Evolutionary conservation across 2,329 filamentous ascomycete species (phyloP).

Genomic region (Hypomyces rosellus): DNA sequence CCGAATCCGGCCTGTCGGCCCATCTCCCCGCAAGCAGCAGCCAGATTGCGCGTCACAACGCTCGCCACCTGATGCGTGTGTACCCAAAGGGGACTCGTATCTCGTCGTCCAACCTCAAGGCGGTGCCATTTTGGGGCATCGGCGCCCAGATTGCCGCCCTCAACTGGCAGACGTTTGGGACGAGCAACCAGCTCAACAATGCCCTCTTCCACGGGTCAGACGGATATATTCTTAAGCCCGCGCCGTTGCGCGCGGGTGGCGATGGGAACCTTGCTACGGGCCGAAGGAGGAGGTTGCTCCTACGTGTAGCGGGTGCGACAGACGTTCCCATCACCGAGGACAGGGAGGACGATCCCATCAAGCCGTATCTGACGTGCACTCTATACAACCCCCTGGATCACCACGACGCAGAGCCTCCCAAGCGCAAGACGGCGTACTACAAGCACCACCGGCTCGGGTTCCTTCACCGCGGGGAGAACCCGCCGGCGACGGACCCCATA

Average conservation of each 20-base stretch:
- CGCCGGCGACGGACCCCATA: slow-evolving; percentile 52
- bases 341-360: slow-evolving; percentile 46
- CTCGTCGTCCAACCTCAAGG: slow-evolving; percentile 57
- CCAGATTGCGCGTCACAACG: slow-evolving; percentile 52
- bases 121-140: slow-evolving; percentile 58
- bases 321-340: slow-evolving; percentile 50
- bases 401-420: not conserved
- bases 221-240: slow-evolving; percentile 61
- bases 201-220: slow-evolving; percentile 59
- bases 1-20: slow-evolving; percentile 51
- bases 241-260: slow-evolving; percentile 50
- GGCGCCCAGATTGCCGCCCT: slow-evolving; percentile 64
- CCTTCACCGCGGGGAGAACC: slow-evolving; percentile 52
- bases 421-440: slow-evolving; percentile 53
- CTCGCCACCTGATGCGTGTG: slow-evolving; percentile 62
- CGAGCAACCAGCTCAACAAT: slow-evolving; percentile 61
- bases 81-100: slow-evolving; percentile 65
- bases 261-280: slow-evolving; percentile 41
- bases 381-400: slow-evolving; percentile 47
- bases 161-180: slow-evolving; percentile 64
- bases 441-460: slow-evolving; percentile 52
- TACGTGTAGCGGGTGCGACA: slow-evolving; percentile 57
- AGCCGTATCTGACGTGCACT: slow-evolving; percentile 60
- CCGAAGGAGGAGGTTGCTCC: slow-evolving; percentile 43
- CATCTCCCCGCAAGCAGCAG: slow-evolving; percentile 43